Evolutionary conservation across 148 eudicot species (phyloP).

Genomic region (Camellia lanceoleosa): DNA sequence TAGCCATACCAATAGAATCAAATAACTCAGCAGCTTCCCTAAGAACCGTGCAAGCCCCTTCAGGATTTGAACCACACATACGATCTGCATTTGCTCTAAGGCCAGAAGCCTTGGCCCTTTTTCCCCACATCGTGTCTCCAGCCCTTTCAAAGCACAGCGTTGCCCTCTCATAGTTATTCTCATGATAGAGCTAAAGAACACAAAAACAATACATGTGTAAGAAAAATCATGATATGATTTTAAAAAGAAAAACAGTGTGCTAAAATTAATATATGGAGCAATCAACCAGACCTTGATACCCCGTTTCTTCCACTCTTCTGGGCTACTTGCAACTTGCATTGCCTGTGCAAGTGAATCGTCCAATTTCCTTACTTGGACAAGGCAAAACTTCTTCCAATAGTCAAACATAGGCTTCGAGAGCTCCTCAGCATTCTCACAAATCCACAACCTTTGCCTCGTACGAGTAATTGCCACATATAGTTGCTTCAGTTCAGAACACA

Average conservation of each 20-base stretch:
- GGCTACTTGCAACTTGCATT: conserved; percentile 75
- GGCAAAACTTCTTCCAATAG: conserved; percentile 61
- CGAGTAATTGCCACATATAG: conserved; percentile 83
- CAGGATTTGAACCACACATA: conserved; percentile 40
- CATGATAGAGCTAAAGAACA: conserved; percentile 50
- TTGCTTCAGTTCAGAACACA: conserved; percentile 80
- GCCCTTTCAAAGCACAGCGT: conserved; percentile 85
- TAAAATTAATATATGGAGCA: background rate
- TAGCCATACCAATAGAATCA: conserved; percentile 50
- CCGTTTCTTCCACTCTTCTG: conserved; percentile 66
- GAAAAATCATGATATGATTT: background rate
- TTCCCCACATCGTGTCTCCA: conserved; percentile 58
- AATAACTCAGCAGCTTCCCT: conserved; percentile 68
- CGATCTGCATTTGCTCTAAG: conserved; percentile 44
- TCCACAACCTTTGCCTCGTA: conserved; percentile 81
- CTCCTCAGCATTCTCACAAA: conserved; percentile 64
- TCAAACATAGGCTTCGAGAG: conserved; percentile 70
- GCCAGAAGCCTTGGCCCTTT: conserved; percentile 60
- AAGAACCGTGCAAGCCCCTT: conserved; percentile 38
- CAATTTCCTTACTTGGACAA: conserved; percentile 57
- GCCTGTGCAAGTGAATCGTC: conserved; percentile 73
- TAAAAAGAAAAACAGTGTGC: background rate
- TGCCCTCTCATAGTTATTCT: conserved; percentile 71
- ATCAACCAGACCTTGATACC: conserved; percentile 53
- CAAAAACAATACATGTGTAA: background rate